Conservation (phyloP, 2,329 filamentous ascomycete species). For the Cylindrodendrum hubeiense region DNA sequence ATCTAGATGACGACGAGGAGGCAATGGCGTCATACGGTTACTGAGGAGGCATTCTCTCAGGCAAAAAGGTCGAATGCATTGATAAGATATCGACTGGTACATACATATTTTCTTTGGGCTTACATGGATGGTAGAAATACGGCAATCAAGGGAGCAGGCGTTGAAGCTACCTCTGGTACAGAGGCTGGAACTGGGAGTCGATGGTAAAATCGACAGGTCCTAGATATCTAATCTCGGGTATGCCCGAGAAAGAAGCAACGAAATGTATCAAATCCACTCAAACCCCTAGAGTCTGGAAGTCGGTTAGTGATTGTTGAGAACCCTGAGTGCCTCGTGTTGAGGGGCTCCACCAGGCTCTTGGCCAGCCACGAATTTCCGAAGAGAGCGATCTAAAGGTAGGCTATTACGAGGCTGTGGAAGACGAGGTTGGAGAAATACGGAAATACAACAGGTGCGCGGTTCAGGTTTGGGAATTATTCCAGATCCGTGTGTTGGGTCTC, state of each 20-base stretch:
- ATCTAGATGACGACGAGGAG: conserved; percentile 64
- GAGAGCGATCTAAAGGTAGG: neutral
- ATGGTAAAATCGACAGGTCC: conserved; percentile 14
- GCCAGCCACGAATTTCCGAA: no score
- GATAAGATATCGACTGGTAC: conserved; percentile 14
- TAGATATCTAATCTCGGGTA: conserved; percentile 34
- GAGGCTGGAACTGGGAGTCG: conserved; percentile 26
- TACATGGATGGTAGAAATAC: conserved; percentile 18
- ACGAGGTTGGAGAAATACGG: no score
- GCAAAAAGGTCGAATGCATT: conserved; percentile 1
- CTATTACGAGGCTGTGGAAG: no score
- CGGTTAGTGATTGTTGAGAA: neutral
- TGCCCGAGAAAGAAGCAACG: conserved; percentile 13
- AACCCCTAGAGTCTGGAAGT: neutral
- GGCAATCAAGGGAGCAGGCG: conserved; percentile 26
- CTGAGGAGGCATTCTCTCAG: conserved; percentile 27
- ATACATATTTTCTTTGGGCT: conserved; percentile 16
- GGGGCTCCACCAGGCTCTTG: neutral
- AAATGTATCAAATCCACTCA: neutral
- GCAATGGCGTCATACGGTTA: conserved; percentile 61
- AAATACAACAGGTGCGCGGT: no score
- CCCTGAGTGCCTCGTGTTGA: neutral
- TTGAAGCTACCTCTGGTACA: conserved; percentile 18
- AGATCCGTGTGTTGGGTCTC: neutral
- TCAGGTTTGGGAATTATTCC: no score